Base-by-base conservation (phyloP, 1,284 basidiomycete species). In the Mrakiaceae sp. region DNA sequence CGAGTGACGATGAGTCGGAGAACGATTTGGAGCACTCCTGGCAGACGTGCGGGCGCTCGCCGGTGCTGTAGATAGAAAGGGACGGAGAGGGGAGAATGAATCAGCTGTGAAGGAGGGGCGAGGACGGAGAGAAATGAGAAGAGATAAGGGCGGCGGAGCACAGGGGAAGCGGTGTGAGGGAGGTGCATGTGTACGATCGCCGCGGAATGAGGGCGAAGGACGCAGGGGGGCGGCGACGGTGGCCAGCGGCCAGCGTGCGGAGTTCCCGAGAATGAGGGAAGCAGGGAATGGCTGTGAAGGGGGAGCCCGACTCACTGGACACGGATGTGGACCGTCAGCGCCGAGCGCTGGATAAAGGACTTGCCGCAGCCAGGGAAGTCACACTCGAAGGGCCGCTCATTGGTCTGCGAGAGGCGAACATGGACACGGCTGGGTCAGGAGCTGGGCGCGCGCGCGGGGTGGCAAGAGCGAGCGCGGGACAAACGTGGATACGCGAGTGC, bases 21-120 rank as follows among this genome's bases (percentile, higher is more conserved):
- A 83, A 83, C 6, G 79, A 75, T 70, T 81, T 81, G 54, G 72
- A 61, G 71, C 79, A 81, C 54, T 62, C 56, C 2, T 14, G 9
- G 72, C 82, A 83, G 42, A 76, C 72, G 71, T 83, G 81, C 2
- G 82, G 82, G 58, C 79, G 75, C 70, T 83, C 82, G 52, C 81
- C 82, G 42, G 81, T 80, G 71, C 80, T 78, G 65, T 74, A 71
- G n/a, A 71, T 72, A 39, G 70, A 72, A 72, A 73, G 71, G 40
- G 16, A 50, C 27, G 27, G 27, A 27, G 27, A 27, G 27, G 27
- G 27, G 27, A 27, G 27, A 27, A 27, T 27, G 27, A 27, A 27
- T 27, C 27, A 27, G 27, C 27, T 27, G 27, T 27, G 27, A 27
- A 27, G 27, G 27, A 27, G 27, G 27, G 27, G 27, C 27, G 27